A percentile compares a stretch with the other conserved stretches of the same genome.
phyloP scores from a whole-genome alignment of 1,284 basidiomycete species.

The Fomitiporia mediterranea region DNA sequence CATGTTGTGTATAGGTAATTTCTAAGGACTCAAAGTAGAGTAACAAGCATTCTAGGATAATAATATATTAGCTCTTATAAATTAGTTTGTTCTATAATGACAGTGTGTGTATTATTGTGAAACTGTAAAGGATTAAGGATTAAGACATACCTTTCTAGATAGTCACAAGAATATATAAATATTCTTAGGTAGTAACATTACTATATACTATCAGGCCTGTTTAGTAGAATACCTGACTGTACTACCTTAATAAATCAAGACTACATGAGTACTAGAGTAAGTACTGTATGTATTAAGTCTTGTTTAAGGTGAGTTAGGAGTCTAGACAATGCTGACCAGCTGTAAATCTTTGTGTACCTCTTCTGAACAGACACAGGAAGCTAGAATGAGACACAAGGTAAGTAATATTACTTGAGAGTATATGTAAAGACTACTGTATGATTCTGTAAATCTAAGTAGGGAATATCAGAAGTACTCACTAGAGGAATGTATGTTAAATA shows the following conservation, averaged over 20 bases:
- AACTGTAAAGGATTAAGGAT: background rate
- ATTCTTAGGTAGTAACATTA: conserved; percentile 31
- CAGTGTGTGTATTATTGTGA: background rate
- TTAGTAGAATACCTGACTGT: conserved; percentile 27
- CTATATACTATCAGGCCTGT: conserved; percentile 30
- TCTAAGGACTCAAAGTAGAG: conserved; percentile 27
- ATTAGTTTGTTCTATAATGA: too few relatives aligned
- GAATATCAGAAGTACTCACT: conserved; percentile 19
- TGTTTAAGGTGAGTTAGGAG: conserved; percentile 29
- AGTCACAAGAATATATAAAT: conserved; percentile 37
- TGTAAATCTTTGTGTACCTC: conserved; percentile 1
- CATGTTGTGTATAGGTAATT: conserved; percentile 30
- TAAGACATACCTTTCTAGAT: conserved; percentile 35
- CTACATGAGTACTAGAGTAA: conserved; percentile 24
- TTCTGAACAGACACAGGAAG: conserved; percentile 24
- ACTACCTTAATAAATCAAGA: conserved; percentile 30
- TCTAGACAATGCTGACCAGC: background rate
- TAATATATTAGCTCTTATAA: too few relatives aligned
- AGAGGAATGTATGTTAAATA: conserved; percentile 24
- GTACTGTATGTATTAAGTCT: conserved; percentile 34
- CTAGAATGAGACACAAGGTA: conserved; percentile 19
- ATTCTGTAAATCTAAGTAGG: too few relatives aligned
- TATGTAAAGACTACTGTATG: too few relatives aligned
- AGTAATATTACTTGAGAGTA: too few relatives aligned
- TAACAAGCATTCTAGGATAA: conserved; percentile 27